phyloP scores from a whole-genome alignment of 148 eudicot species.

The Fallopia convolvulus region DNA sequence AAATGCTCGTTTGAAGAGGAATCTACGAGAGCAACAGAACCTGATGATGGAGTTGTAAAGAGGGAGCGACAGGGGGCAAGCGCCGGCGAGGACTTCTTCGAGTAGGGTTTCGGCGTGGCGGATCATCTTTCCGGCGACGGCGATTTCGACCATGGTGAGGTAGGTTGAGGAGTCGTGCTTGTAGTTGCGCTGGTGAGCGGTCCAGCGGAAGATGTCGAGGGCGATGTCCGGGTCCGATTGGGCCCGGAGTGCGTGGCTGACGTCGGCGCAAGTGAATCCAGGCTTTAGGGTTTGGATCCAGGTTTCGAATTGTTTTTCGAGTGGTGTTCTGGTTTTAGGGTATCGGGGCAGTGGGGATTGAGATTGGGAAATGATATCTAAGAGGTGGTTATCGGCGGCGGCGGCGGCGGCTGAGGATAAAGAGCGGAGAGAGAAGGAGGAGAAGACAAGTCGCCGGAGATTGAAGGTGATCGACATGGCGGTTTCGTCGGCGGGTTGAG shows the following conservation, averaged over 20 bases:
- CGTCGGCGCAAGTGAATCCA: conserved; percentile 67
- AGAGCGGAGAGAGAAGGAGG: conserved; percentile 12
- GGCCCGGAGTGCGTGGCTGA: conserved; percentile 47
- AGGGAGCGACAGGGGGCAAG: conserved; percentile 41
- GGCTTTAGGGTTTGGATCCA: conserved; percentile 67
- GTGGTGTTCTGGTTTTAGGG: conserved; percentile 50
- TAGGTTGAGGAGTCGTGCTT: conserved; percentile 60
- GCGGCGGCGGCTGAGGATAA: conserved; percentile 18
- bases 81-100: conserved; percentile 79
- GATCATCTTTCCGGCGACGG: conserved; percentile 33
- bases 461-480: conserved; percentile 24
- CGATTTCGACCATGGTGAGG: conserved; percentile 58
- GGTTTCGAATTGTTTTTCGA: conserved; percentile 65
- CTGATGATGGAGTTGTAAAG: conserved; percentile 61
- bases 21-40: conserved; percentile 53
- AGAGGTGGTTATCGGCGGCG: conserved; percentile 8
- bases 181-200: conserved; percentile 60
- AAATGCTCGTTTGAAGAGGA: conserved; percentile 55
- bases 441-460: conserved; percentile 2
- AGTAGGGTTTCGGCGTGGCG: conserved; percentile 53
- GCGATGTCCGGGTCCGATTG: conserved; percentile 80
- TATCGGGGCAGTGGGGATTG: conserved; percentile 10
- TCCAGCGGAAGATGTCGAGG: conserved; percentile 89
- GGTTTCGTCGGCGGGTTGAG: conserved; percentile 2
- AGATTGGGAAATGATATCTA: conserved; percentile 7